Conservation (phyloP, 2,329 filamentous ascomycete species). For the Phialocephala sp. region DNA sequence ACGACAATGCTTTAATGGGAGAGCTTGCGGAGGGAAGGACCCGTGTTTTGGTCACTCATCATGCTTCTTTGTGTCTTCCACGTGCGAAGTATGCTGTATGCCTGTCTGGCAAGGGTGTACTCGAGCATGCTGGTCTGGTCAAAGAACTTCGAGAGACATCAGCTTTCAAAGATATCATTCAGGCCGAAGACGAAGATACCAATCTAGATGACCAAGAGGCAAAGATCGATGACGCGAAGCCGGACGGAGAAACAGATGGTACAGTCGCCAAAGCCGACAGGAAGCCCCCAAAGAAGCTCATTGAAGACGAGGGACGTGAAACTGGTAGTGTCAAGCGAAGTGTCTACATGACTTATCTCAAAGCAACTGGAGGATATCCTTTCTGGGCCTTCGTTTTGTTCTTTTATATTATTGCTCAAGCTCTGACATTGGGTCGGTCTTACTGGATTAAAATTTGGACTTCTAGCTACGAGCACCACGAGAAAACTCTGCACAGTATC, state of each 20-base stretch:
- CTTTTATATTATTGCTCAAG: conserved; percentile 52
- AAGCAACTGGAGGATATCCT: conserved; percentile 64
- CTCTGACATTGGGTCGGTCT: conserved; percentile 49
- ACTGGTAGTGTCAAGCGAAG: conserved; percentile 68
- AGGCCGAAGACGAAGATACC: conserved; percentile 19
- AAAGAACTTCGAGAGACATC: conserved; percentile 20
- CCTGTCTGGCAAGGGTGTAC: conserved; percentile 45
- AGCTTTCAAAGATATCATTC: conserved; percentile 20
- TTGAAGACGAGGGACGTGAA: conserved; percentile 74
- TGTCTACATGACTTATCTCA: conserved; percentile 70
- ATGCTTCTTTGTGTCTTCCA: conserved; percentile 71
- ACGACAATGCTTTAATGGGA: conserved; percentile 74
- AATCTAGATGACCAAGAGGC: neutral
- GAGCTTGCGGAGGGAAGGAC: conserved; percentile 71
- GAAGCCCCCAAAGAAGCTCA: conserved; percentile 37
- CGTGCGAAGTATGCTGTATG: conserved; percentile 74
- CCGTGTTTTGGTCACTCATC: conserved; percentile 79
- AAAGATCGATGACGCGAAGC: neutral
- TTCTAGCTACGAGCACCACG: conserved; percentile 45
- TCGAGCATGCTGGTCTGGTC: conserved; percentile 25
- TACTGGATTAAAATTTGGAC: conserved; percentile 71
- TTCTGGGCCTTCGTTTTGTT: conserved; percentile 63
- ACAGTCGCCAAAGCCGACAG: conserved; percentile 12
- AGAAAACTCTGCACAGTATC: neutral
- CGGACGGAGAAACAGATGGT: conserved; percentile 12